Evolutionary conservation across 108 stramenopile genomes (phyloP).

Genomic region (Fragilaria crotonensis): DNA sequence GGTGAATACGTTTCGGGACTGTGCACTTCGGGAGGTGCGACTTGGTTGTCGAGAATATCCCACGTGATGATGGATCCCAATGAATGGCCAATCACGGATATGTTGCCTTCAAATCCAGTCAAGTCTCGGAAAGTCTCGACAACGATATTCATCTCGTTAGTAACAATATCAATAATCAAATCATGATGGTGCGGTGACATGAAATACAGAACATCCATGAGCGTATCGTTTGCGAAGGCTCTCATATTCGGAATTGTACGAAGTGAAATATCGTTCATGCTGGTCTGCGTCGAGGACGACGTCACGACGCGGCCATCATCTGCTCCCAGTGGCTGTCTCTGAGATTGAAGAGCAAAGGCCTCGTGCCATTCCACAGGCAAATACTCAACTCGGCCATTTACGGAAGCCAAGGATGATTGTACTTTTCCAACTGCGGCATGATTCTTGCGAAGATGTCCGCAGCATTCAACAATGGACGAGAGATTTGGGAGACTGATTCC

Average conservation of each 20-base stretch:
- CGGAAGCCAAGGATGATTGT: background rate
- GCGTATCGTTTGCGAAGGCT: conserved; percentile 68
- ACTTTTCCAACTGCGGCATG: conserved; percentile 37
- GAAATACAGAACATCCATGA: conserved; percentile 74
- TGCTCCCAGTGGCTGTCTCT: conserved; percentile 13
- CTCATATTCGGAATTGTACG: conserved; percentile 63
- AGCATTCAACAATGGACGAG: conserved; percentile 58
- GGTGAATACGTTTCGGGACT: background rate
- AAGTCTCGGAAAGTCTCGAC: conserved; percentile 37
- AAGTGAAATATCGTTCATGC: conserved; percentile 60
- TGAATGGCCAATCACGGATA: conserved; percentile 49
- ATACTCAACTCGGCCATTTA: conserved; percentile 47
- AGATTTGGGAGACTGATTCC: conserved; percentile 46
- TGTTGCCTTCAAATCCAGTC: conserved; percentile 39
- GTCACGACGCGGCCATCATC: background rate
- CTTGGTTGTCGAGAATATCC: conserved; percentile 57
- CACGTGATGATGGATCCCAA: conserved; percentile 56
- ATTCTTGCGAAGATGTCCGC: conserved; percentile 54
- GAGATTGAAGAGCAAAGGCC: conserved; percentile 45
- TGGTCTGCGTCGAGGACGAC: conserved; percentile 1
- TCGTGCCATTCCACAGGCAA: conserved; percentile 80
- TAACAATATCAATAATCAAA: conserved; percentile 55
- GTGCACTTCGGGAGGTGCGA: background rate
- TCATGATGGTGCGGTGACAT: conserved; percentile 64
- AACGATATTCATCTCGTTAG: conserved; percentile 51